Conservation (phyloP, 257 asterid species). For the Asclepias syriaca region DNA sequence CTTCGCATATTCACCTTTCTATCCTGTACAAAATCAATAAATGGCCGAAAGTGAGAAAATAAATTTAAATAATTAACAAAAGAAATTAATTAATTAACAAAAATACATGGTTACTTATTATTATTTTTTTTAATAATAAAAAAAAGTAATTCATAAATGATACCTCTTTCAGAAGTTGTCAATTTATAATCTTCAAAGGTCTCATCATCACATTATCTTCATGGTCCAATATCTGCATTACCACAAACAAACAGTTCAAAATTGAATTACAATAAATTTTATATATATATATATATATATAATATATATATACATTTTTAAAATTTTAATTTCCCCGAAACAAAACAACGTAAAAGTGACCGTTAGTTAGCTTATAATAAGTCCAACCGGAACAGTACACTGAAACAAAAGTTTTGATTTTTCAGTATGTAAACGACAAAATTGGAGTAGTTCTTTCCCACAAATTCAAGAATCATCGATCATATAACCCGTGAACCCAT, state of each 20-base stretch:
- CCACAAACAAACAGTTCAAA: not conserved
- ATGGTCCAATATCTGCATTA: slow-evolving; percentile 67
- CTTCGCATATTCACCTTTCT: no score
- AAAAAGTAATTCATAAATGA: no score
- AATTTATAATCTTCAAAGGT: slow-evolving; percentile 49
- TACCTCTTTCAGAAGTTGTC: not conserved
- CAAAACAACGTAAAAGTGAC: not conserved
- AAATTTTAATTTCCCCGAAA: no score
- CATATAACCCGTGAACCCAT: not conserved
- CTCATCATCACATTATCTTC: slow-evolving; percentile 96
- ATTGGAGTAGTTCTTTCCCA: not conserved
- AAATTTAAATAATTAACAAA: no score
- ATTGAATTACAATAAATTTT: no score
- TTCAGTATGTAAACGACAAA: not conserved
- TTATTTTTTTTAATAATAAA: no score
- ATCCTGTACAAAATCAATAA: no score
- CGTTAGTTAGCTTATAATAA: not conserved
- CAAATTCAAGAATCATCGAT: not conserved
- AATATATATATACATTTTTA: not conserved
- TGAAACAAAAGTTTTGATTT: not conserved
- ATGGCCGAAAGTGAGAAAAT: no score
- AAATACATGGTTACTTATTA: no score
- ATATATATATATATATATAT: no score
- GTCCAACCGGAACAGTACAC: not conserved
- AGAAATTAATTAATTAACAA: no score